Evolutionary conservation across 1,284 basidiomycete species (phyloP).

Genomic region (Naganishia albida): DNA sequence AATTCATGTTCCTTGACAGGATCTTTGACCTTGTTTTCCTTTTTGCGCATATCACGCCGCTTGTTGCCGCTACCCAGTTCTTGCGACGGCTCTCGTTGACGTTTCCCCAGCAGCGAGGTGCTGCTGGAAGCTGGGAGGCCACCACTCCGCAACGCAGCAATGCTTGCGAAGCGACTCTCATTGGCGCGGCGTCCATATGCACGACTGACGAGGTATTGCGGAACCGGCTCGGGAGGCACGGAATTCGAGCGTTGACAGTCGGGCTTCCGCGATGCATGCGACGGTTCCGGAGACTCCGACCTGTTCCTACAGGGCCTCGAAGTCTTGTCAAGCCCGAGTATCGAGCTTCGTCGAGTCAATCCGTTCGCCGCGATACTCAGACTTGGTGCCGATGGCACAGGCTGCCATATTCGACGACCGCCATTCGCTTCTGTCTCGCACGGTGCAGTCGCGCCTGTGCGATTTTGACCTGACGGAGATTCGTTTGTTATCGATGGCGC

Average conservation of each 20-base stretch:
- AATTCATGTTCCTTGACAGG: conserved; percentile 2
- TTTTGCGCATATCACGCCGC: not conserved
- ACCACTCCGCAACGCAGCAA: no score
- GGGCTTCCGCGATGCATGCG: no score
- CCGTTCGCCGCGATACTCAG: not conserved
- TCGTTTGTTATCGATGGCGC: not conserved
- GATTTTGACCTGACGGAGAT: not conserved
- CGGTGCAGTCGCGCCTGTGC: not conserved
- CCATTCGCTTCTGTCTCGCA: not conserved
- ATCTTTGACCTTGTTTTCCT: not conserved
- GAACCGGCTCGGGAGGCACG: not conserved
- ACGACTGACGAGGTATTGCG: no score
- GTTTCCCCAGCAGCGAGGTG: no score
- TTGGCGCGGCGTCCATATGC: no score
- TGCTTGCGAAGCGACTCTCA: no score
- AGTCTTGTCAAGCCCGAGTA: not conserved
- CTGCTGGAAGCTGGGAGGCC: no score
- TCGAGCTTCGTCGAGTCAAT: not conserved
- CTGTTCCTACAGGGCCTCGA: no score
- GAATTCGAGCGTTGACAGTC: not conserved
- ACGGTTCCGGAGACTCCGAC: no score
- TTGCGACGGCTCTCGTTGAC: no score
- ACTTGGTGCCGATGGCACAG: not conserved
- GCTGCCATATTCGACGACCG: not conserved
- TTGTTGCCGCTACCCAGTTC: not conserved